Base-by-base conservation (phyloP, 2,329 filamentous ascomycete genomes). In the Chlorencoelia australis region DNA sequence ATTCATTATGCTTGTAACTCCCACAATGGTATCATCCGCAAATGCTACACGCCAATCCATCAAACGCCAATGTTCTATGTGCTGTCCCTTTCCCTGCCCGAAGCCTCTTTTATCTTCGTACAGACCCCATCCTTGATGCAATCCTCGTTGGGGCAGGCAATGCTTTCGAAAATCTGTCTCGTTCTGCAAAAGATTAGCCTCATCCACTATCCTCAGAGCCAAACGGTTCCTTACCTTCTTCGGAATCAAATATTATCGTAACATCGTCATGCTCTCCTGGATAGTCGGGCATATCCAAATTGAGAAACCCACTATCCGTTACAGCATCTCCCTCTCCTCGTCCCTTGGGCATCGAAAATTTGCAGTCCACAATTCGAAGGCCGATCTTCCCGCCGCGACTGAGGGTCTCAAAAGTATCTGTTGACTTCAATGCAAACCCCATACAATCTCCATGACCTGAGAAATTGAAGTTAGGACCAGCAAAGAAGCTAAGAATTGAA, bases 211-310 rank as follows among this genome's bases (percentile, higher is more conserved):
- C n/a, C n/a, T n/a, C n/a, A n/a, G n/a, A n/a, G n/a, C n/a, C n/a
- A n/a, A n/a, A n/a, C n/a, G n/a, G n/a, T n/a, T n/a, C 40, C 51
- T 35, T 51, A 56, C 53, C 47, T 52, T 71, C 66, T 56, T 85
- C 81, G 30, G 69, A 79, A 46, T 94, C 86, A 65, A 95, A 95
- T 42, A 79, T 61, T 52, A 95, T 79, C 8, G 79, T 73, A 48
- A 95, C 85, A 62, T 95, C 88, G 58, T 94, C 88, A 60, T 94
- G 86, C 62, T 94, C 88, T 33, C 84, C 84, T 1, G 87, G 84
- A 58, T 93, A 83, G 51, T 94, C 87, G 13, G 87, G 80, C 58
- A 87, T 74, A 59, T 94, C 88, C 40, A 94, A 62, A 56, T 84
- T 91, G 25, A 94, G 71, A 62, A 89, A 94, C 17, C 76, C 73